Evolutionary conservation across 2,329 filamentous ascomycete species (phyloP), one percentile per base, ranked within the genome.

Genomic region (Pyrenophora teres): DNA sequence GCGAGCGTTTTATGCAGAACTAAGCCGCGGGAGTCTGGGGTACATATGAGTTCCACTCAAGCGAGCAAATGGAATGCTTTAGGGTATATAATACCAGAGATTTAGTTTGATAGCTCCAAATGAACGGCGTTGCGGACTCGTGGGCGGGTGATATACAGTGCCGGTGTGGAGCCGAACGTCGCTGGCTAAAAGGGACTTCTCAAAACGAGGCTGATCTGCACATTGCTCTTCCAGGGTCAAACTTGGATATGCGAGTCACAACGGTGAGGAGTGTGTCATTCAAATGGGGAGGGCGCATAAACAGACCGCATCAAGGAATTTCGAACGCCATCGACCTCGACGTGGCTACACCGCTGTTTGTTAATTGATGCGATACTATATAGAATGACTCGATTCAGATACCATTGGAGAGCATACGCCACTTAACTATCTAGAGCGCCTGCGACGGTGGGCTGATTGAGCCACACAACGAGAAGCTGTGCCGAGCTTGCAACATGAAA

Each of bases 1-100:
- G 57, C 62, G 59, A 42, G 35, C 30, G 33, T 50, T 61, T 58
- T 38, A 65, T 63, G 62, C 62, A 56, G 50, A 50, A 45, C 39
- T 33, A 55, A 46, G 52, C 42, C 49, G 62, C 63, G 63, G 63
- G 56, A 59, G 56, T 71, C 68, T 60, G 68, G 68, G 68, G 68
- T 70, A 46, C 68, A 69, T 67, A 53, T 51, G 36, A 46, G 52
- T 62, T 50, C 57, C 50, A 35, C 47, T 37, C 41, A 62, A 59
- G 56, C 62, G 56, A 63, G 48, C 66, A 46, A 67, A 64, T 69
- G 35, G 45, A 36, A 30, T 3, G n/a, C 1, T 30, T 18, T 33
- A 15, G 21, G 33, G 13, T 37, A 64, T 38, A 56, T 44, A 8
- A 18, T 19, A 23, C 51, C 57, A 53, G 59, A 56, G 21, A 45